Evolutionary conservation across 768 basidiomycete genomes (phyloP), one percentile per base, ranked within the genome.

Genomic region (Boletus pseudopeckii): DNA sequence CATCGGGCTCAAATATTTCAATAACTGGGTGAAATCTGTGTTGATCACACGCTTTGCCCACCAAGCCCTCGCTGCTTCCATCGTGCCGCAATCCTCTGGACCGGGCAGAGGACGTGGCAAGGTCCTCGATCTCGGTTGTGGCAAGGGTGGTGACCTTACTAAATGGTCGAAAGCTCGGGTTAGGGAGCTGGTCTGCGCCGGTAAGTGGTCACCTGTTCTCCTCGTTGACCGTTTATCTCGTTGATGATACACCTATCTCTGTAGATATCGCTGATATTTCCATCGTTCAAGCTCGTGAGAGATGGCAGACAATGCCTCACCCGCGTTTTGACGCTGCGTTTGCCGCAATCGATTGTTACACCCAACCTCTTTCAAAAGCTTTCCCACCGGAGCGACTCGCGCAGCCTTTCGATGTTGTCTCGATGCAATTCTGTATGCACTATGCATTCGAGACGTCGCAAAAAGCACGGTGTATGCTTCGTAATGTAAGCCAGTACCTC

Each of bases 351-450:
- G 97, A 99, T 69, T 98, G 95, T 71, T 99, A 91, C 67, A 77
- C 80, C 11, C 78, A 88, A 58, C 75, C 87, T 3, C 75, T 98
- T 37, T 77, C 82, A 17, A 81, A 81, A 45, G 85, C 77, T n/a
- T 81, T 98, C 45, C 72, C 85, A 4, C 80, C 81, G 1, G 76
- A 78, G 17, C 74, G 78, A 56, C 78, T 91, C 24, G 74, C 73
- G 0, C 77, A 79, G 30, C 86, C 86, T 6, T 97, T 97, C 65
- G 97, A 98, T 65, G 91, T 93, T 52, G 93, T 98, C 6, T 91
- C 92, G 3, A 92, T 98, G 92, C 97, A 99, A 68, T 99, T 99
- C 70, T 98, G 97, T 72, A 98, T 99, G 91, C 97, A 99, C 70
- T 98, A 99, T 66, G 97, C 97, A 8, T 98, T 99, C 68, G 94